Percentiles rank a stretch among this genome's conserved stretches.
These are phyloP conservation scores for Colletotrichum falcatum DNA, from an alignment of 2,329 filamentous ascomycete genomes.

Conservation along the genomic window DNA sequence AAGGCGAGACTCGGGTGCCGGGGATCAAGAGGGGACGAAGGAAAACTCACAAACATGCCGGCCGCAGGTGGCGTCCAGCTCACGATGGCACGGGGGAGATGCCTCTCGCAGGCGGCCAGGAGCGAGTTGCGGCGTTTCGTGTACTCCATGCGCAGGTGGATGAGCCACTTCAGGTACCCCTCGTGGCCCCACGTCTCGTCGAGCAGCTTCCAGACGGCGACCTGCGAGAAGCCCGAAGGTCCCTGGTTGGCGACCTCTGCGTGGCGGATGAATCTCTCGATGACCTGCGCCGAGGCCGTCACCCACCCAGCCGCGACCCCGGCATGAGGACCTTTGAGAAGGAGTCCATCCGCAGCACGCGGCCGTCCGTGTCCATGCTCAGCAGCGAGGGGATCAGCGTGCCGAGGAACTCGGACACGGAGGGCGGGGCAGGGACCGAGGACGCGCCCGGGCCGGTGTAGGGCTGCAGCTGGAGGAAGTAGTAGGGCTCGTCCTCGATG, in stretches of 20 bases:
- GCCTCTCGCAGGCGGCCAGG: slow-evolving; percentile 81
- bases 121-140: slow-evolving; percentile 82
- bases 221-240: slow-evolving; percentile 85
- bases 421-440: slow-evolving; percentile 66
- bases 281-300: slow-evolving; percentile 85
- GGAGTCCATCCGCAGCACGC: slow-evolving; percentile 90
- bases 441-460: slow-evolving; percentile 69
- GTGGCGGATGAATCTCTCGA: slow-evolving; percentile 85
- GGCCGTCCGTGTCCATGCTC: slow-evolving; percentile 85
- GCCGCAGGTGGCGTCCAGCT: slow-evolving; percentile 84
- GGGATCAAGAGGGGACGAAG: slow-evolving; percentile 10
- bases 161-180: slow-evolving; percentile 91
- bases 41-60: slow-evolving; percentile 90
- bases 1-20: slow-evolving; percentile 3
- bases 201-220: slow-evolving; percentile 87
- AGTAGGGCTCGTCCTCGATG: slow-evolving; percentile 94
- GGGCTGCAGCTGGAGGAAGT: slow-evolving; percentile 89
- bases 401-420: slow-evolving; percentile 78
- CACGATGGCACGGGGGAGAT: slow-evolving; percentile 79
- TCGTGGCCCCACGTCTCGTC: slow-evolving; percentile 95
- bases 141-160: slow-evolving; percentile 84
- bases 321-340: slow-evolving; percentile 93
- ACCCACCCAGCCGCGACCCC: slow-evolving; percentile 87
- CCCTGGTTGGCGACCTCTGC: slow-evolving; percentile 88
- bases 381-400: slow-evolving; percentile 80